Evolutionary conservation across 1,139 yeast species (phyloP), one percentile per base, ranked within the genome.

Genomic region (Yamadazyma atlantica): DNA sequence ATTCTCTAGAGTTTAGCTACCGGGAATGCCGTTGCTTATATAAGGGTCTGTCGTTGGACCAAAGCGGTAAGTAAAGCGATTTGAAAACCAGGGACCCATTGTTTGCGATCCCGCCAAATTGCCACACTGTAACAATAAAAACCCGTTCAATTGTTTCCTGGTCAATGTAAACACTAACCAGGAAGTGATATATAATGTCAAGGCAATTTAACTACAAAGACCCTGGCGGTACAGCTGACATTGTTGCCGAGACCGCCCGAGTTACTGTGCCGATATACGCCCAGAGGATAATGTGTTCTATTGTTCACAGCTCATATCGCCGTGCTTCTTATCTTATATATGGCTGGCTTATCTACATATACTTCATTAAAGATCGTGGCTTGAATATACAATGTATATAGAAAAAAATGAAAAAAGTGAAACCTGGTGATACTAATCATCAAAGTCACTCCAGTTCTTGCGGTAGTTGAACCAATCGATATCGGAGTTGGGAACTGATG

Each of bases 381-480:
- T 9, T 19, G 22, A 6, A 19, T 6, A 19, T 19, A 19, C 22
- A 19, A 6, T 6, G 22, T 19, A 19, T 19, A 9, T 19, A 19
- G 22, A 6, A 6, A 19, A 6, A 19, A 6, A 19, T 19, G 22
- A 19, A 6, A 19, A 9, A n/a, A n/a, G n/a, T n/a, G n/a, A n/a
- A n/a, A n/a, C n/a, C n/a, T n/a, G n/a, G n/a, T n/a, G n/a, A n/a
- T n/a, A n/a, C n/a, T 33, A 33, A 27, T 33, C 58, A 37, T 64
- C 71, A 40, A 61, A 65, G 44, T 60, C 64, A 37, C 62, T 57
- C 64, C 71, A 65, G 37, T 60, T 57, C 43, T 54, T 57, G 42
- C 62, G 62, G 17, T 28, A 28, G 44, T 57, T 49, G 44, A 69
- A 64, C 77, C 76, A 73, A 42, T 66, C 69, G 19, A 41, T 39